Conservation (phyloP, 2,329 filamentous ascomycete genomes). For the Didymella pinodella region DNA sequence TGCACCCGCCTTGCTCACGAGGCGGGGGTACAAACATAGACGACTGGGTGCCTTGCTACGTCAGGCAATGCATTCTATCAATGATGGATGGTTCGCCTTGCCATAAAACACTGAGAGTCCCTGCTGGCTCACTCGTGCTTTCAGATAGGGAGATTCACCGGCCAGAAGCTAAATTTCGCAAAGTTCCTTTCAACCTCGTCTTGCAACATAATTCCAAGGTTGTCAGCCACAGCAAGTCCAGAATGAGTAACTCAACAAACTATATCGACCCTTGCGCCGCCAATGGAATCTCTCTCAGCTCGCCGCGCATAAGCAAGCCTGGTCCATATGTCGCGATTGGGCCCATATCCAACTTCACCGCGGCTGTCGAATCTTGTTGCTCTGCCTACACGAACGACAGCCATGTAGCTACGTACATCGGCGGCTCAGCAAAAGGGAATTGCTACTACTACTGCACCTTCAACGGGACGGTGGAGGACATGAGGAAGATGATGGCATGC, state of each 20-base stretch:
- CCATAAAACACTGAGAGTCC: neutral
- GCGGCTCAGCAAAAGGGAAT: neutral
- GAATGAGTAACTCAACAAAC: neutral
- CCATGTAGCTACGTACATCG: neutral
- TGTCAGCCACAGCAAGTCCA: neutral
- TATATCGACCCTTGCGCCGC: neutral
- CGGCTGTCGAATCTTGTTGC: neutral
- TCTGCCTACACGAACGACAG: neutral
- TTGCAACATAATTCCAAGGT: neutral
- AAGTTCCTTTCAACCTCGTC: neutral
- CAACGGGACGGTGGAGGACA: neutral
- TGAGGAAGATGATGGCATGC: neutral
- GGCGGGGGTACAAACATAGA: neutral
- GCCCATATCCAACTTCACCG: neutral
- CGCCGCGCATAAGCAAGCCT: neutral
- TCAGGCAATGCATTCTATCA: neutral
- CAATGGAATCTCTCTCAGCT: neutral
- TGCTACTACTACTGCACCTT: conserved; percentile 1
- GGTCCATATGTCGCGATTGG: neutral
- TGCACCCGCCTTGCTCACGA: neutral
- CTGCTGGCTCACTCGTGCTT: neutral
- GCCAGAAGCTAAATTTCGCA: no score
- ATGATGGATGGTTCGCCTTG: neutral
- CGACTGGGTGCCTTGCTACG: neutral
- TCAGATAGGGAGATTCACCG: no score